Base-by-base conservation (phyloP, 768 basidiomycete species). In the Rhizopogon sp. region DNA sequence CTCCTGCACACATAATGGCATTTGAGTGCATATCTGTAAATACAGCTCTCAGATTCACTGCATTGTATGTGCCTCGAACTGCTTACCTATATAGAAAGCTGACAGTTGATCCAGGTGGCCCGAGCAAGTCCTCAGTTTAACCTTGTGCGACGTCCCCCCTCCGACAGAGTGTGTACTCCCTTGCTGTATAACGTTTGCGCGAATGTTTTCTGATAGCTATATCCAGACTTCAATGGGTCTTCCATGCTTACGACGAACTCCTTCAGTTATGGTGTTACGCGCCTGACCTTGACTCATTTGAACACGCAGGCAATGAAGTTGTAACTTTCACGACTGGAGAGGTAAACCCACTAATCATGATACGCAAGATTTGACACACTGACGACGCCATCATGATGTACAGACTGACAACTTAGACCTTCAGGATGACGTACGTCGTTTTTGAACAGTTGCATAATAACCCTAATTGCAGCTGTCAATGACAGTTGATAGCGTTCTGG, bases 1-100 rank as follows among this genome's bases (percentile, higher is more conserved):
- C 89, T 6, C 78, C 87, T 0, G 76, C 81, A 44, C 90, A 92
- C 65, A 74, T 92, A 35, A 77, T 90, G 49, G 87, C 87, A 9
- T 72, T 84, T n/a, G 87, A 89, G 58, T 74, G 74, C 52, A 64
- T 82, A 33, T 78, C 82, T 28, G 74, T 81, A 6, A 79, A 76
- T 61, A 74, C 76, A 55, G 87, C 83, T 7, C 67, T 88, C 40
- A 78, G 88, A 35, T 82, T 92, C 60, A 77, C 86, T 2, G 68
- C 79, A 2, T 59, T 90, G 88, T 89, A 58, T 56, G 87, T 76
- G 16, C 43, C 9, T 3, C 20, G 5, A 3, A 8, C 28, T 33
- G 13, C 9, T 43, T 13, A 6, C 14, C 44, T 40, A 42, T 13
- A 37, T 41, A 25, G 40, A n/a, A 37, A 14, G 50, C 46, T 43